These are phyloP conservation scores for Fusarium ramigenum DNA, from an alignment of 2,329 filamentous ascomycete genomes.

Conservation along the genomic window DNA sequence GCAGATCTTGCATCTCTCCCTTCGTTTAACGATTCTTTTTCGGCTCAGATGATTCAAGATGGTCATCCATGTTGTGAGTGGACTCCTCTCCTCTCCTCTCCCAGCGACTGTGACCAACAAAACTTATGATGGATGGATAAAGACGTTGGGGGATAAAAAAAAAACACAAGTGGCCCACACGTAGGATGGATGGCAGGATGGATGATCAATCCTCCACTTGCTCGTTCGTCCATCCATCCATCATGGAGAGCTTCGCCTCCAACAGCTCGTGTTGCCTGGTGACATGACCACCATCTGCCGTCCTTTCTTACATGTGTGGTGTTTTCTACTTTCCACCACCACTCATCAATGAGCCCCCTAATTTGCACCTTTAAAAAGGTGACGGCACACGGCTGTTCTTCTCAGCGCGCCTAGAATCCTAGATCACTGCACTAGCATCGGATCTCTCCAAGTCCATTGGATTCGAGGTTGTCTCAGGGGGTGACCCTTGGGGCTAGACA, in stretches of 20 bases:
- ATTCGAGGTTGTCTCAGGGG: constrained; percentile 40
- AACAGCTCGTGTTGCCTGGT: constrained; percentile 36
- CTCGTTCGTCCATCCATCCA: constrained; percentile 28
- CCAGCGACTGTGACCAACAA: neutral
- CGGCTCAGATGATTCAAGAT: constrained; percentile 7
- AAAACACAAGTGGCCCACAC: constrained; percentile 14
- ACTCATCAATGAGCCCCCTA: neutral
- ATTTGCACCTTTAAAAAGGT: constrained; percentile 5
- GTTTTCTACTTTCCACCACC: constrained; percentile 3
- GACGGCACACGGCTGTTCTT: constrained; percentile 8
- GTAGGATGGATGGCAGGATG: neutral
- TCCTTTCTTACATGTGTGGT: neutral
- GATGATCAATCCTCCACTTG: constrained; percentile 18
- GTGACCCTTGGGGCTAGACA: constrained; percentile 35
- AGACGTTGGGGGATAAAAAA: constrained; percentile 24
- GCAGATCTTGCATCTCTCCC: constrained; percentile 33
- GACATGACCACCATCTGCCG: constrained; percentile 21
- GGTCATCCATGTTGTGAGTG: neutral
- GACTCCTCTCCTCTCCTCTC: neutral
- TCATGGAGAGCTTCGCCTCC: constrained; percentile 37
- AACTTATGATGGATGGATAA: constrained; percentile 10
- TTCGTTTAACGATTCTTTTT: constrained; percentile 3
- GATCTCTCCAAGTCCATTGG: constrained; percentile 37
- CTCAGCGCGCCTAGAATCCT: constrained; percentile 18
- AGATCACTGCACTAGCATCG: constrained; percentile 34